Evolutionary conservation across 2,329 filamentous ascomycete species (phyloP), one percentile per base, ranked within the genome.

Genomic region (Pyrenophora tritici-repentis): DNA sequence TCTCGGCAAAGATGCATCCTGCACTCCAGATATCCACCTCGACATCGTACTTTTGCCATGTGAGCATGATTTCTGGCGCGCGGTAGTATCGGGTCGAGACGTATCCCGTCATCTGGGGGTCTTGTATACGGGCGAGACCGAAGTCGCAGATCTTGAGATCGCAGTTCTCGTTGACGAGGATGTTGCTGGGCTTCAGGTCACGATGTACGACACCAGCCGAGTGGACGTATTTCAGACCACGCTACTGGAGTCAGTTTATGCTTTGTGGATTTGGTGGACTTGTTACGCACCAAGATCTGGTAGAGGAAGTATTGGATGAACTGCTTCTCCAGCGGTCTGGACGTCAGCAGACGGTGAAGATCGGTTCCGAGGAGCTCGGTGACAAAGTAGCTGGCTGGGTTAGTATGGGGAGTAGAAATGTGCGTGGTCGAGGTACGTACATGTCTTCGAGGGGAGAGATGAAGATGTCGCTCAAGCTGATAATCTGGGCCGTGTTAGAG

Each of bases 231-330:
- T 99, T 99, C 73, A 99, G 79, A 47, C 94, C 94, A 68, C 94
- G 91, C 93, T 97, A 52, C 17, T 6, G 13, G 32, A 41, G 53
- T 73, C 51, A 74, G 73, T 39, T 39, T 18, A 3, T 43, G 3
- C 42, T 50, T 24, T 32, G 81, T 96, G 84, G 68, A 96, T 96
- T 77, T 26, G 14, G 17, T 26, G 5, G 7, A 12, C 43, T 61
- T 34, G 50, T 52, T 55, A 75, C 88, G 68, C 79, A 97, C 93
- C 81, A 97, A 85, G 70, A 99, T 99, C 78, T 99, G 94, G 77
- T 99, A 99, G 55, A 99, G 84, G 75, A 99, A 99, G 79, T 99
- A 99, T 79, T 99, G 94, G 69, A 99, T 97, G 76, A 99, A 99
- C 76, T 99, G 94, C 80, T 96, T 97, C 83, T 99, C 94, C 45